Evolutionary conservation across 139 green algal species (phyloP), one percentile per base, ranked within the genome.

Genomic region (Volvox africanus): DNA sequence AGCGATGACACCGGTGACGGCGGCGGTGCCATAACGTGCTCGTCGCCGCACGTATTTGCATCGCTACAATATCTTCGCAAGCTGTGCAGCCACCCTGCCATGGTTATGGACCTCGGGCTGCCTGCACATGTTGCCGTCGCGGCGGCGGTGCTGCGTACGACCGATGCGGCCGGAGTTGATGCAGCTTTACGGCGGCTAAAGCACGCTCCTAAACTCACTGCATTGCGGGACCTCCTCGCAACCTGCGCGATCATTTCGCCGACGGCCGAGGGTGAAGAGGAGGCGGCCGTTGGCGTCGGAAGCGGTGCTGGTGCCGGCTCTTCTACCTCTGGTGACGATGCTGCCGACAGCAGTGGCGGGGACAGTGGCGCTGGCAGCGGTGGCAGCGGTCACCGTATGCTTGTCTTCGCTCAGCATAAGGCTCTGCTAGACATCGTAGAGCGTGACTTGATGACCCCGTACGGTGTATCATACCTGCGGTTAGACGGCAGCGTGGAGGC

Each of bases 351-450:
- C 30, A 71, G 67, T 17, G 92, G 89, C 62, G 88, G 37, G 0
- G 82, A 33, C 20, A 33, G 80, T 73, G 91, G 88, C 55, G 88
- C n/a, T 13, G 90, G 84, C n/a, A 79, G 89, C 22, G 67, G 62
- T 33, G 73, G 88, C 26, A 69, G 55, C 28, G 92, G 95, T 1
- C 98, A 99, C 93, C 93, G 98, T 22, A 94, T 99, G 93, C 96
- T 99, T 35, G 94, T 99, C 17, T 99, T 99, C 96, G 97, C 97
- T 16, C 98, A 99, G 95, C 92, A 99, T 28, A 97, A 97, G 82
- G 91, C 91, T 5, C 94, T 98, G 92, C 96, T 99, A 80, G 97
- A 99, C 91, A 92, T 99, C 37, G 96, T 98, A 11, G 98, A 99
- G 94, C 61, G 55, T 1, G 92, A 97, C 30, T 91, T 98, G 86